Evolutionary conservation across 1,284 basidiomycete species (phyloP), one percentile per base, ranked within the genome.

Genomic region (Entoloma clypeatum): DNA sequence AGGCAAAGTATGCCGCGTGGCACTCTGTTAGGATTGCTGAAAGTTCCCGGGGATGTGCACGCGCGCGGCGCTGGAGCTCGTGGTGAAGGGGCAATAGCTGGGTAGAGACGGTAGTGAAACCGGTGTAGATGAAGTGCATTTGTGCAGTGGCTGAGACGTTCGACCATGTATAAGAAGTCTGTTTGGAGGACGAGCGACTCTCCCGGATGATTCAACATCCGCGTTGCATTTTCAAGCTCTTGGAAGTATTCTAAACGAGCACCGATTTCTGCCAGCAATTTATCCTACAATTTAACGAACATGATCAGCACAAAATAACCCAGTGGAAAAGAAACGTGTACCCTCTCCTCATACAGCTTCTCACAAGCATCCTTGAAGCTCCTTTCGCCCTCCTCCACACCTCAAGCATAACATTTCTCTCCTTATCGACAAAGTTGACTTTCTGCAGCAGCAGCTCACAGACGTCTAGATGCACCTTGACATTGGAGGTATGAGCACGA

Each of bases 131-230:
- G 6, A 96, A 74, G 52, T 93, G 91, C 56, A 77, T 77, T 52
- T 86, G 80, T 0, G 91, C 87, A 1, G 86, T 91, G 7, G 79
- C 70, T 0, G 91, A 93, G 14, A 93, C 74, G 39, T 55, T 92
- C 89, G 25, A 96, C 86, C 91, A 94, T 94, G 51, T 92, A 87
- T 47, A 96, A 63, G 61, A 96, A 96, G 57, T 93, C 91, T 0
- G 83, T 78, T 50, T 89, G 81, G 4, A 93, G 73, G 23, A 96
- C 93, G 13, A 96, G 77, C 0, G 88, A 83, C 49, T 92, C 89
- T 27, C 91, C 92, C 1, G 92, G 92, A 54, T 91, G 81, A 60
- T 95, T 96, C 38, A 97, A 73, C 79, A 93, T 87, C 28, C 88
- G 75, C 4, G 89, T 93, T 5, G 92, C 90, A 26, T 81, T 77